Base-by-base conservation (phyloP, 2,329 filamentous ascomycete species). In the Penicillium sp. region DNA sequence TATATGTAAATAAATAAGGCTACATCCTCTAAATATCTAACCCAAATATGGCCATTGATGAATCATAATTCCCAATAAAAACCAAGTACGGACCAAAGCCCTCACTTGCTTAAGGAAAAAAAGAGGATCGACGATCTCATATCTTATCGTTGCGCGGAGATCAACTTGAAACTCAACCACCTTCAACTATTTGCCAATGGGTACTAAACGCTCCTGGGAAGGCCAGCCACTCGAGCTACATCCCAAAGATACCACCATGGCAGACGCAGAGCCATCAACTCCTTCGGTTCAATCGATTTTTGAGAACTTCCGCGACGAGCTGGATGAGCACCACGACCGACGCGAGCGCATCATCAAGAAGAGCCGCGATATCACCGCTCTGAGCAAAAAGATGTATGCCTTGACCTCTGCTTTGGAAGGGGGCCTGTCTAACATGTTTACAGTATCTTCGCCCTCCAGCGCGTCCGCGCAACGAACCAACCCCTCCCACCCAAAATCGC, bases 301-400 rank as follows among this genome's bases (percentile, higher is more conserved):
- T 71, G 88, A 90, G 72, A 77, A 73, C 7, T 96, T 97, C 71
- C 87, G 92, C 47, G 81, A 88, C 66, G 92, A 97, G 74, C 80
- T 99, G 27, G 94, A 99, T 68, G 85, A 94, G 74, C 93, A 97
- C 70, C 90, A 99, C 73, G 94, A 97, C 74, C 87, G 94, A 14
- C 84, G 91, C 53, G 92, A 97, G 76, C 84, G 88, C 49, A 85
- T 96, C 63, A 89, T 95, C 68, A 99, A 97, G 78, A 88, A 87
- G 2, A 95, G 90, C 8, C 81, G 93, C 58, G 94, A 99, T 72
- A 89, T 99, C 55, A 99, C 94, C 7, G 91, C 91, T 0, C 79
- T 91, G 50, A 96, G 91, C 75, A 99, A 99, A 80, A 99, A 97
- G 78, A 95, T 97, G 91, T 96, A 74, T 76, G 81, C 18, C 18